Evolutionary conservation across 73 alveolate genomes (phyloP).

Genomic region (Halteria grandinella): DNA sequence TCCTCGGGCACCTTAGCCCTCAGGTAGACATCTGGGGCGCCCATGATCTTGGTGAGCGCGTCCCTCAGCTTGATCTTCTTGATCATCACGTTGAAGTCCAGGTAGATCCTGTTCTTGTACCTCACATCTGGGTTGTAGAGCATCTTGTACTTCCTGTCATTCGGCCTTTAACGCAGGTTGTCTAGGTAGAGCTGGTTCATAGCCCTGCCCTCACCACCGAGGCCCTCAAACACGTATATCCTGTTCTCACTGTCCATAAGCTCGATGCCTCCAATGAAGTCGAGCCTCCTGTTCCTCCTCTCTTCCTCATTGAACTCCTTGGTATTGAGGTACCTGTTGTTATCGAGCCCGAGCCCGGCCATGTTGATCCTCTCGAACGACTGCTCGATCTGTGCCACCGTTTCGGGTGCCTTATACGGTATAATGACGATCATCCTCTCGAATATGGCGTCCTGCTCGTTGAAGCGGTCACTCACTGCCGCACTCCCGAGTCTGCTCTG

Average conservation of each 20-base stretch:
- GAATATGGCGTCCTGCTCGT: conserved; percentile 61
- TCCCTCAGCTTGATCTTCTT: conserved; percentile 78
- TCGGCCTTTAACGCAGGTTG: conserved; percentile 65
- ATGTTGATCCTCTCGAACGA: conserved; percentile 64
- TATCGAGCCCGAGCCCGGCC: conserved; percentile 59
- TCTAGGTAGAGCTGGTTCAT: conserved; percentile 55
- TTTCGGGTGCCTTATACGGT: conserved; percentile 71
- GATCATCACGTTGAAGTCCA: conserved; percentile 68
- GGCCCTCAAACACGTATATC: conserved; percentile 78
- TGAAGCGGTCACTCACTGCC: no score
- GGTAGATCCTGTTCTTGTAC: conserved; percentile 68
- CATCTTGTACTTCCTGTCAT: conserved; percentile 48
- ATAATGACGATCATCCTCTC: conserved; percentile 72
- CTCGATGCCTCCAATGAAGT: conserved; percentile 73
- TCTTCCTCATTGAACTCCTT: conserved; percentile 71
- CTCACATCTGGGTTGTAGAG: conserved; percentile 76
- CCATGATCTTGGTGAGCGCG: conserved; percentile 64
- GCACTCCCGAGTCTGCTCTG: no score
- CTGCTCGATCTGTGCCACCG: conserved; percentile 44
- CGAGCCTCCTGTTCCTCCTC: conserved; percentile 52
- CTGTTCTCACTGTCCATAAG: conserved; percentile 75
- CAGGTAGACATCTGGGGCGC: conserved; percentile 74
- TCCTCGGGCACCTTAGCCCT: conserved; percentile 83
- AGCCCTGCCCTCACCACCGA: conserved; percentile 70
- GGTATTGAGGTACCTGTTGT: conserved; percentile 65